Base-by-base conservation (phyloP, 345 rosid species). In the Linum lewisii region DNA sequence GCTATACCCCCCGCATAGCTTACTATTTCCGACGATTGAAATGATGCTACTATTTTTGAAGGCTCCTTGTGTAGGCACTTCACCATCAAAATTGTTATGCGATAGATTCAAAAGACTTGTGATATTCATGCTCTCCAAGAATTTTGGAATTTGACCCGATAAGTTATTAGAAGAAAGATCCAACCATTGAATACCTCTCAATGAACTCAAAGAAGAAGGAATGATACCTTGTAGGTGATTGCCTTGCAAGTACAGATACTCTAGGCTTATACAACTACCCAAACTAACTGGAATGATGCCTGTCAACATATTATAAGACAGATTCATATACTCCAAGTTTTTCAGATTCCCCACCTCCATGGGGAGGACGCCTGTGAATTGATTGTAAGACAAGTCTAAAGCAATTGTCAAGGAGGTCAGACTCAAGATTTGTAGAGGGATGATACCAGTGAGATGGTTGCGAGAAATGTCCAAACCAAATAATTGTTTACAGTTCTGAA, bases 31-130 rank as follows among this genome's bases (percentile, higher is more conserved):
- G 11, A 19, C 21, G 14, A 51, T 2, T 51, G 21, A 51, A 51
- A 22, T n/a, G 1, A 22, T 22, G 10, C 6, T 51, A 4, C 6
- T 9, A 51, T 51, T 51, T 8, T 11, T 7, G 4, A 51, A 51
- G 11, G 19, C 24, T 6, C 73, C 73, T 59, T 59, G 38, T 14
- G 5, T 1, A 1, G 61, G 20, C 20, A 64, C 29, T 18, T 63
- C 62, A 15, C 73, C 73, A 20, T 64, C 65, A n/a, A 70, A 60
- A 6, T 70, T 15, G 20, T 70, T 70, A 21, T 21, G 59, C 5
- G 73, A 70, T 32, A 70, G 54, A 44, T 70, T 70, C 29, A 70
- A 34, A 14, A 21, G 15, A 24, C 13, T 32, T 14, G 64, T 51
- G 14, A 51, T 16, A 19, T 22, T 16, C 52, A 24, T 16, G 1